These are phyloP conservation scores for Fusarium sp. DNA, from an alignment of 2,329 filamentous ascomycete genomes.

Conservation along the genomic window DNA sequence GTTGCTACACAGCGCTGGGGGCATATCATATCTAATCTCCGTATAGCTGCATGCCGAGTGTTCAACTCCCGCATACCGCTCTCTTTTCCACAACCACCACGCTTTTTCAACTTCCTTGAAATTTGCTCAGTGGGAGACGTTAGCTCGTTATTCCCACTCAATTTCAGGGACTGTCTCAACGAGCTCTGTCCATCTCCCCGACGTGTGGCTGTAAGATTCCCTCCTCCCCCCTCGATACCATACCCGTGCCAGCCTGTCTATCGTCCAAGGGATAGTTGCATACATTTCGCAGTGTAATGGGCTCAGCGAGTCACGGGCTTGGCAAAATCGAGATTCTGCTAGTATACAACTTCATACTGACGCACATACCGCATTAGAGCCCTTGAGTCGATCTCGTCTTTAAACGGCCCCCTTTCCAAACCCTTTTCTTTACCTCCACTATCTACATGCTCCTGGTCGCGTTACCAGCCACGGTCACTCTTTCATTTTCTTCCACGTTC, in stretches of 20 bases:
- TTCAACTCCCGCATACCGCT: constrained; percentile 49
- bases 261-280: constrained; percentile 44
- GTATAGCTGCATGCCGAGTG: constrained; percentile 53
- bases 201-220: constrained; percentile 65
- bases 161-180: constrained; percentile 59
- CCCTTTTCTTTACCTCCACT: constrained; percentile 52
- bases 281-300: neutral
- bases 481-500: constrained; percentile 65
- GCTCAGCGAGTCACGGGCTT: constrained; percentile 18
- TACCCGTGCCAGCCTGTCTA: constrained; percentile 44
- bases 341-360: constrained; percentile 47
- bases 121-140: constrained; percentile 69
- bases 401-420: constrained; percentile 59
- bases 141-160: constrained; percentile 71
- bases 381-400: constrained; percentile 58
- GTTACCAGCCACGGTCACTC: constrained; percentile 66
- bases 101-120: constrained; percentile 56
- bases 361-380: constrained; percentile 51
- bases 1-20: constrained; percentile 10
- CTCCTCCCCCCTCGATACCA: constrained; percentile 38
- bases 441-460: constrained; percentile 58
- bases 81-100: constrained; percentile 53
- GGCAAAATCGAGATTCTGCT: constrained; percentile 38
- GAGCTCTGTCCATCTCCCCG: constrained; percentile 53
- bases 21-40: constrained; percentile 43